Base-by-base conservation (phyloP, 2,329 filamentous ascomycete species). In the Chaetothyriales sp. region DNA sequence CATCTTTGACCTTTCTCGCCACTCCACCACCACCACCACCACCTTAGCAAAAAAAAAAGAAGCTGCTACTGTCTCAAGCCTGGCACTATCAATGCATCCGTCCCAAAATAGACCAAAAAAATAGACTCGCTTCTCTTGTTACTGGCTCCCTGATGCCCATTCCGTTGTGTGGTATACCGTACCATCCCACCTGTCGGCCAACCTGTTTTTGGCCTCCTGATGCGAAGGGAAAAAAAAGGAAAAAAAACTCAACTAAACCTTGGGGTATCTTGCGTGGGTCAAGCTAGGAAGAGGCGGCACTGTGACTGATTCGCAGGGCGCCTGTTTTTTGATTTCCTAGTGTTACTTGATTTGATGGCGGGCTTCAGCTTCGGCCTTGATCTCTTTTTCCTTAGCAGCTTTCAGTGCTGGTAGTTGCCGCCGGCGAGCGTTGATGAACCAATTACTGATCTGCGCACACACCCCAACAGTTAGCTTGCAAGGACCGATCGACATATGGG, bases 361-460 rank as follows among this genome's bases (percentile, higher is more conserved):
- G 57, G 65, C 66, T 54, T 70, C 67, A 48, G 32, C 32, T 39
- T 39, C 32, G 1, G 32, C 32, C 32, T 39, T 39, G 1, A 39
- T 18, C 19, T 45, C 43, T 45, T 26, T 20, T 20, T 45, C 25
- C 43, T 69, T 70, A 15, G 32, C 32, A 39, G 32, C 32, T 42
- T 68, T 66, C n/a, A 72, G 58, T 15, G 68, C 68, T 19, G 71
- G 71, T 3, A 73, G 60, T 51, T 73, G 71, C 46, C 72, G 66
- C 44, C 72, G 64, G 54, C 72, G 62, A 5, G 72, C 72, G 53
- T 74, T 74, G 53, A 74, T 74, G 53, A 74, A 74, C 72, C 72
- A 74, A 55, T 74, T 74, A 55, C 72, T 74, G 47, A 74, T 72
- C 71, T 74, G 48, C 26, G 49, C 10, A 10, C 15, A 45, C 44